A percentile compares a stretch with the other conserved stretches of the same genome.
These are phyloP conservation scores for Rhizoclosmatium globosum DNA, from an alignment of 192 early-diverging fungal species.

Conservation along the genomic window DNA sequence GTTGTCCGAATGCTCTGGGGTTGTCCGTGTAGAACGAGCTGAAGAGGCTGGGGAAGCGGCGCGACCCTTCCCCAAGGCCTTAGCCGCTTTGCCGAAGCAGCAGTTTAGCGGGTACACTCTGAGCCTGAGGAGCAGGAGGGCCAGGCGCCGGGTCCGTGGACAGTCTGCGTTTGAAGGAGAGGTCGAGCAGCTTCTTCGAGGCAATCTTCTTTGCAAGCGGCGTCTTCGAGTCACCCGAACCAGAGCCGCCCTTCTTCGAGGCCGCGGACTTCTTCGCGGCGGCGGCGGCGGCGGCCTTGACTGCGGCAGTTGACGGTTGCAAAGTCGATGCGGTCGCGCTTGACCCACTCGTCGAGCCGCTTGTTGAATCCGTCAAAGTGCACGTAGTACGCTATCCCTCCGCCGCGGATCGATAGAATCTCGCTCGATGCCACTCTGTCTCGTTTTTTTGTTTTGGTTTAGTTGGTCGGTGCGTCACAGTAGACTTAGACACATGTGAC, in stretches of 20 bases:
- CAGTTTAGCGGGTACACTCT: no score
- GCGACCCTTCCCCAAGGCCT: neutral
- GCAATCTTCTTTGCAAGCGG: no score
- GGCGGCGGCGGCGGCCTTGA: conserved; percentile 47
- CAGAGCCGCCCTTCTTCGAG: neutral
- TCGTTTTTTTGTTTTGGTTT: neutral
- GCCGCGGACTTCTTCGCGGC: neutral
- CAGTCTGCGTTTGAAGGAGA: no score
- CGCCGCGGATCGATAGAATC: conserved; percentile 74
- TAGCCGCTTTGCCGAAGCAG: neutral
- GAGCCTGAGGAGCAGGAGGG: no score
- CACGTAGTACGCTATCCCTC: conserved; percentile 85
- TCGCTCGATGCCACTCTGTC: conserved; percentile 79
- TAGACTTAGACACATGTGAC: neutral
- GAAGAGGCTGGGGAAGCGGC: neutral
- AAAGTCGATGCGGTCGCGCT: conserved; percentile 67
- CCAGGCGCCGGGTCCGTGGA: no score
- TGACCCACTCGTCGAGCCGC: conserved; percentile 97
- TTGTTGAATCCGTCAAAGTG: conserved; percentile 99
- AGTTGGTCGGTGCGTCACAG: no score
- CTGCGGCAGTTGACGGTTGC: conserved; percentile 78
- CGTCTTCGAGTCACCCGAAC: neutral
- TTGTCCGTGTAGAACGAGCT: neutral
- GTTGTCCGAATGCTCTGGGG: neutral
- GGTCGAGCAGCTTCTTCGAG: no score